Percentiles rank a stretch among this genome's conserved stretches.
These are phyloP conservation scores for Alternaria gansuensis DNA, from an alignment of 2,329 filamentous ascomycete species.

Conservation along the genomic window DNA sequence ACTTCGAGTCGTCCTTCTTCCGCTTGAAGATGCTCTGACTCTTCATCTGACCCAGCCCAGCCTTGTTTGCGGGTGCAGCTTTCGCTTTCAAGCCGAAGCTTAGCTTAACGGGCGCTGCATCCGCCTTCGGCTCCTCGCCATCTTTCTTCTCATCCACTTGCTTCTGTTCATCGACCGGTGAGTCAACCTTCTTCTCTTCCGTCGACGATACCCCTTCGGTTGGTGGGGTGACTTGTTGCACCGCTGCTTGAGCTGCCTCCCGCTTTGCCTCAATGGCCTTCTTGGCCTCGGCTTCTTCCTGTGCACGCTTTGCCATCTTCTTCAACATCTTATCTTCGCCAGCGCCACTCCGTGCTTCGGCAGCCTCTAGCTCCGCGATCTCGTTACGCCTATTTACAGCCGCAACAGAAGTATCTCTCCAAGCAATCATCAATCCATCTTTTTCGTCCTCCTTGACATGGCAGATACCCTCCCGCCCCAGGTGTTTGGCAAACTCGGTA, in stretches of 20 bases:
- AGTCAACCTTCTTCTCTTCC: conserved; percentile 52
- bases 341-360: conserved; percentile 91
- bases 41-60: conserved; percentile 46
- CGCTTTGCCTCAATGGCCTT: conserved; percentile 55
- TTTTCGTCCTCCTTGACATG: conserved; percentile 84
- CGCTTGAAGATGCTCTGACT: conserved; percentile 52
- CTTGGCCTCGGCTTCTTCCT: conserved; percentile 60
- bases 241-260: conserved; percentile 51
- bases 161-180: conserved; percentile 81
- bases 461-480: conserved; percentile 87
- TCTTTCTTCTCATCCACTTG: conserved; percentile 78
- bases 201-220: conserved; percentile 40
- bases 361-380: conserved; percentile 80
- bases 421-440: conserved; percentile 85
- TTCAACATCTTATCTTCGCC: conserved; percentile 82
- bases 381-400: conserved; percentile 82
- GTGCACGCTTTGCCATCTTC: conserved; percentile 82
- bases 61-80: conserved; percentile 36
- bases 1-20: conserved; percentile 35
- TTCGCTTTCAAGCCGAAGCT: conserved; percentile 31
- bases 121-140: conserved; percentile 52
- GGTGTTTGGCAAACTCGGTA: conserved; percentile 86
- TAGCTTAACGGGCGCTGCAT: conserved; percentile 38
- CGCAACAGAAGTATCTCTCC: conserved; percentile 92
- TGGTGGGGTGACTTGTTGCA: conserved; percentile 42